These are phyloP conservation scores for Naumovozyma castellii DNA, from an alignment of 805 yeast species.

Conservation along the genomic window DNA sequence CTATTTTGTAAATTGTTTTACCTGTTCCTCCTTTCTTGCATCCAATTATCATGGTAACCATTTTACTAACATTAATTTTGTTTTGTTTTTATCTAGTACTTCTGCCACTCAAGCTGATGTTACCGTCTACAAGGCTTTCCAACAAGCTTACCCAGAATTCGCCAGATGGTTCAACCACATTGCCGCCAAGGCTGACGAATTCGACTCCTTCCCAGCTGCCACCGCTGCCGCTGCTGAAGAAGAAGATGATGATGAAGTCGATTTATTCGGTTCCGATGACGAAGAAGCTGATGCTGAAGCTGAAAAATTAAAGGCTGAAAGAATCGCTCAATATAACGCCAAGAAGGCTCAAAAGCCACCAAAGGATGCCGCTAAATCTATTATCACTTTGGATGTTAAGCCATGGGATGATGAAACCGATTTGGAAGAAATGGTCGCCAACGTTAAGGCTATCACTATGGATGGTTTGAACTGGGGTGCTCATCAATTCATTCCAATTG, in stretches of 20 bases:
- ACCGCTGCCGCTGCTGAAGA: conserved; percentile 48
- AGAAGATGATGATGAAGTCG: conserved; percentile 81
- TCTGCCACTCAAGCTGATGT: conserved; percentile 95
- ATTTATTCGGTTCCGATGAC: conserved; percentile 86
- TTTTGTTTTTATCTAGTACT: conserved; percentile 39
- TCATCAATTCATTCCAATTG: conserved; percentile 89
- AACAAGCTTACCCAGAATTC: conserved; percentile 82
- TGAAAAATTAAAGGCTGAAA: conserved; percentile 92
- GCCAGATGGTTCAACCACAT: conserved; percentile 99
- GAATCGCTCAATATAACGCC: conserved; percentile 96
- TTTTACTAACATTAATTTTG: background rate
- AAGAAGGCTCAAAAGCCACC: conserved; percentile 96
- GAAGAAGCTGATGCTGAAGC: conserved; percentile 96
- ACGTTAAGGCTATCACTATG: conserved; percentile 73
- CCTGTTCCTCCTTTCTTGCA: background rate
- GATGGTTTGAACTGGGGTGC: conserved; percentile 99
- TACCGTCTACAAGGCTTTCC: conserved; percentile 87
- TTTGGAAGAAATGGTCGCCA: conserved; percentile 76
- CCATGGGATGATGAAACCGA: conserved; percentile 99
- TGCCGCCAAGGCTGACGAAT: conserved; percentile 84
- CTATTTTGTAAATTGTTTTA: background rate
- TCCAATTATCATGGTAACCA: too few species aligned
- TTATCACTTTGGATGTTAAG: conserved; percentile 94
- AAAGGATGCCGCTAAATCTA: conserved; percentile 96
- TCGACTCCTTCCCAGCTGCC: conserved; percentile 73